phyloP scores from a whole-genome alignment of 768 basidiomycete species.

The Russula compacta region DNA sequence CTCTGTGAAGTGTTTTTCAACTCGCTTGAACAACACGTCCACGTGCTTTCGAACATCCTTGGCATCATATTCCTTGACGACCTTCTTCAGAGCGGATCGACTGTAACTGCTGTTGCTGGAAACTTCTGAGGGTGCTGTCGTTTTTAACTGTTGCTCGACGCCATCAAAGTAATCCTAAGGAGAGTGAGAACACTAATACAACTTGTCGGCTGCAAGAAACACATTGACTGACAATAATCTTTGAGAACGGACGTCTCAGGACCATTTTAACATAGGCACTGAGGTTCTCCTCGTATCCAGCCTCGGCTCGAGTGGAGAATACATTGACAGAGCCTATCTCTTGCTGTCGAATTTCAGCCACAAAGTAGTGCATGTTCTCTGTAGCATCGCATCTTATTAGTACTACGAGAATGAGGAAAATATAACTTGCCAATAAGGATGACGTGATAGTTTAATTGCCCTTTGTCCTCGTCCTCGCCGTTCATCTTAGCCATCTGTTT shows the following conservation, averaged over 20 bases:
- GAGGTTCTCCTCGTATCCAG: constrained; percentile 85
- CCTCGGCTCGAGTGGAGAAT: constrained; percentile 67
- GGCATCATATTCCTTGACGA: constrained; percentile 72
- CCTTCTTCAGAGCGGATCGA: constrained; percentile 70
- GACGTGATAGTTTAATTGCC: constrained; percentile 93
- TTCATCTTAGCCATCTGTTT: constrained; percentile 96
- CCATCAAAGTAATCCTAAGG: constrained; percentile 90
- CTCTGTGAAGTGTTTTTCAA: constrained; percentile 94
- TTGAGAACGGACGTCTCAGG: constrained; percentile 76
- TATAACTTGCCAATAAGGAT: constrained; percentile 74
- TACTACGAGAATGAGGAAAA: not conserved
- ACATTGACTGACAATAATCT: constrained; percentile 47
- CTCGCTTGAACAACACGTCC: constrained; percentile 79
- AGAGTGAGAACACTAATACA: not conserved
- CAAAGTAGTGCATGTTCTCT: constrained; percentile 98
- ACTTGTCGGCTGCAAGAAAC: not conserved
- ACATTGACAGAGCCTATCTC: constrained; percentile 51
- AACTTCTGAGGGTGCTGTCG: constrained; percentile 69
- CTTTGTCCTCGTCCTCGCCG: constrained; percentile 90
- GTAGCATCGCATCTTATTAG: not conserved
- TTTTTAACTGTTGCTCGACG: constrained; percentile 77
- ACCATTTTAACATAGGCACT: constrained; percentile 79
- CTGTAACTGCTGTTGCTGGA: constrained; percentile 66
- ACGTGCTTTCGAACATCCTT: constrained; percentile 89
- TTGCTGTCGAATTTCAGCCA: constrained; percentile 69